These are phyloP conservation scores for Penicillium maclennaniae DNA, from an alignment of 495 filamentous ascomycete species.

Conservation along the genomic window DNA sequence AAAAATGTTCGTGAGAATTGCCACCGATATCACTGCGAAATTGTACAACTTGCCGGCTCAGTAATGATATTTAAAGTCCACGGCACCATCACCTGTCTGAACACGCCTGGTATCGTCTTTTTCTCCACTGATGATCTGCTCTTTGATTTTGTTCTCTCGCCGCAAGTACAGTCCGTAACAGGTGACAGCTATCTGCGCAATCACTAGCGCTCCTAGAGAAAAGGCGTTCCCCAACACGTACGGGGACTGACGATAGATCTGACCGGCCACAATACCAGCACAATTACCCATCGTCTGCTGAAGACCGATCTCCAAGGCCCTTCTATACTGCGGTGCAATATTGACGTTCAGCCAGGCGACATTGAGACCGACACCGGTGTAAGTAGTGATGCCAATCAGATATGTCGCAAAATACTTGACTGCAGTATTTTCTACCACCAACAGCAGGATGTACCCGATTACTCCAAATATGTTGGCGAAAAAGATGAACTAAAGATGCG, in stretches of 20 bases:
- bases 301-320: constrained; percentile 52
- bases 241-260: constrained; percentile 49
- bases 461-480: constrained; percentile 44
- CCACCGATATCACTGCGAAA: neutral
- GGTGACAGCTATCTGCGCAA: constrained; percentile 36
- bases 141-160: constrained; percentile 39
- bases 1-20: too few relatives aligned
- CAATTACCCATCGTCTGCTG: constrained; percentile 58
- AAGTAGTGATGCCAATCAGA: constrained; percentile 49
- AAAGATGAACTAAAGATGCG: constrained; percentile 31
- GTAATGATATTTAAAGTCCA: constrained; percentile 50
- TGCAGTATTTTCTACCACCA: constrained; percentile 33
- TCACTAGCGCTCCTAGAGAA: constrained; percentile 40
- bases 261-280: constrained; percentile 51
- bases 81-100: constrained; percentile 42
- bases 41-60: constrained; percentile 8
- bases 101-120: constrained; percentile 41
- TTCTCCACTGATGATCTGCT: constrained; percentile 36
- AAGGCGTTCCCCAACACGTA: constrained; percentile 50
- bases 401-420: constrained; percentile 57
- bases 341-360: constrained; percentile 57
- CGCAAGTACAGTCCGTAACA: constrained; percentile 40
- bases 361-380: constrained; percentile 48
- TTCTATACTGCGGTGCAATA: constrained; percentile 53
- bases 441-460: constrained; percentile 49